Evolutionary conservation across 2,329 filamentous ascomycete species (phyloP), one percentile per base, ranked within the genome.

Genomic region (Coniella vitis): DNA sequence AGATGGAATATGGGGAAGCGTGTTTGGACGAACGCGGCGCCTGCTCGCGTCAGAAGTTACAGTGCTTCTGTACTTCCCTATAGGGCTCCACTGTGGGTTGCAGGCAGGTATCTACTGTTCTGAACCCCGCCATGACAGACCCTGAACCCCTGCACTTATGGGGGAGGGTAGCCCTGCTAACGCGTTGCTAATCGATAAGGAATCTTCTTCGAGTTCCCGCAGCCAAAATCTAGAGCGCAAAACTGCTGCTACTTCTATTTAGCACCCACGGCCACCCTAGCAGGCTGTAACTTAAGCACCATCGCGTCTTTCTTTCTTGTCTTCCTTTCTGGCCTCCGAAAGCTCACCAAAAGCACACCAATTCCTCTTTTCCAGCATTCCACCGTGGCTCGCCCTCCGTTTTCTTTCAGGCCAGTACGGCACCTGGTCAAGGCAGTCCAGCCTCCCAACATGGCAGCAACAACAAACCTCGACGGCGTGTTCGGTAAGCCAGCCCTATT

Each of bases 381-480:
- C 12, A 14, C 38, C 16, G 3, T 40, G 38, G 7, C 14, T 16
- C 7, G 16, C 7, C 14, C 12, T 12, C n/a, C 5, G 17, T 35
- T 14, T 22, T 14, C 14, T 16, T 16, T 13, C 9, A 40, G 25
- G 39, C 38, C 22, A 19, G 25, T 22, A 34, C n/a, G 34, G 36
- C 41, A 43, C 39, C 32, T 31, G 19, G 50, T 53, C 47, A 46
- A 61, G 54, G 53, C 14, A 55, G n/a, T 40, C 48, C 44, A 58
- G 40, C 41, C 62, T 29, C 38, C 70, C 47, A 78, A 65, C 62
- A 81, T 80, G 77, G 75, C 75, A 52, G 68, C 72, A 56, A 69
- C 74, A 56, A 66, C 68, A 56, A 66, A 76, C 58, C 65, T 76
- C 48, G 77, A 81, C 58, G 77, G 77, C 65, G 71, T 79, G 57